Evolutionary conservation across 495 filamentous ascomycete genomes (phyloP), one percentile per base, ranked within the genome.

Genomic region (Xylaria palmicola): DNA sequence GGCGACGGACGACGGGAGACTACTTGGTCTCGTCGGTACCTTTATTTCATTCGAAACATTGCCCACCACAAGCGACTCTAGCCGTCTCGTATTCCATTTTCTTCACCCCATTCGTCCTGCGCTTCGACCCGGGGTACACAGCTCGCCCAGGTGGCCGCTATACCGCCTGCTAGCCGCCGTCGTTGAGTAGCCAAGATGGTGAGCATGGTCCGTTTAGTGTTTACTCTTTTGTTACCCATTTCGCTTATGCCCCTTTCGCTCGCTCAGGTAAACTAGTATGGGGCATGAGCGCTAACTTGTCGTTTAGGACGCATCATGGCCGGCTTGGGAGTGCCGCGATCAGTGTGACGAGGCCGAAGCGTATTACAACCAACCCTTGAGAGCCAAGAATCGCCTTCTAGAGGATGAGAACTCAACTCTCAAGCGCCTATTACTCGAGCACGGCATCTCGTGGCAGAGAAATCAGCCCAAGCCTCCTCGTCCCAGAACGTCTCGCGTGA

Each of bases 321-420:
- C 66, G 43, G 73, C 77, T 13, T 71, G 66, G 65, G 77, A 79
- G 55, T 71, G 72, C 49, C 75, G 75, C 36, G 77, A 79, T 58
- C 73, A 76, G 57, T 65, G 70, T 36, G 75, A 78, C 22, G 69
- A 71, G 62, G 75, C 75, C 44, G 71, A 75, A 62, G 62, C 67
- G 24, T 74, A 68, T 32, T 77, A 75, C 60, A 75, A 77, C 26
- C 62, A 73, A 15, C 75, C 73, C 19, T 59, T 75, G 10, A 74
- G 75, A n/a, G 50, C 62, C 40, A 66, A 70, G 56, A 72, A 75
- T 40, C 64, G 62, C 50, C 50, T 62, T 20, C 66, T 79, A 0
- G 57, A 66, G 8, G 69, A 71, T 34, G 77, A 79, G 59, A 75
- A 74, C 24, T 10, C 70, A 62, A 54, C 43, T 8, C 65, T 78